phyloP scores from a whole-genome alignment of 441 rosid species.

The Capsella rubella region DNA sequence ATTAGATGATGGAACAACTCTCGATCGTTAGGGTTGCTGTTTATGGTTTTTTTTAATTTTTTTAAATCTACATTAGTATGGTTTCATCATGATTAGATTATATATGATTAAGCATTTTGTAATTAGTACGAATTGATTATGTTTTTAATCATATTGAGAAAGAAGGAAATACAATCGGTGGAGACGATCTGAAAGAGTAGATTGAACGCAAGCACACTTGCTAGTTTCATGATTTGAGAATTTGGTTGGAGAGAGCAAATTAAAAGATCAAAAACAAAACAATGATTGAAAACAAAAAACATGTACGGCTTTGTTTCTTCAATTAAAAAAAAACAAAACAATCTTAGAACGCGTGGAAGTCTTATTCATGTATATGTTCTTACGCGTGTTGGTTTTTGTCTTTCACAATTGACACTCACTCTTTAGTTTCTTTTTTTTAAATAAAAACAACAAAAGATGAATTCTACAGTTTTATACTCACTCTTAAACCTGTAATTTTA shows the following conservation, averaged over 20 bases:
- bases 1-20: slow-evolving; percentile 32
- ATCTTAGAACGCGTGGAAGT: slow-evolving; percentile 7
- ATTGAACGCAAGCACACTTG: neutral
- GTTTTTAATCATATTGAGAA: neutral
- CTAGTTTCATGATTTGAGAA: neutral
- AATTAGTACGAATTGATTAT: slow-evolving; percentile 6
- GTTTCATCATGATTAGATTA: neutral
- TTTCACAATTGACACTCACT: too few species aligned
- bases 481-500: too few species aligned
- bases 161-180: too few species aligned
- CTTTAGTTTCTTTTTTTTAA: neutral
- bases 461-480: neutral
- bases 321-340: neutral
- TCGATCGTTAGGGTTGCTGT: neutral
- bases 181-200: neutral
- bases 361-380: neutral
- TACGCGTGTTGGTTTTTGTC: slow-evolving; percentile 20
- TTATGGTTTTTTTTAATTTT: neutral
- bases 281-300: neutral
- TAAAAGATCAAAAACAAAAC: neutral
- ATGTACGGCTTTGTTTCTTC: slow-evolving; percentile 11
- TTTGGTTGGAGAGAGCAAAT: neutral
- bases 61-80: neutral
- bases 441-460: neutral
- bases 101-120: slow-evolving; percentile 1